These are phyloP conservation scores for Aureobasidium sp. DNA, from an alignment of 2,329 filamentous ascomycete species.

Conservation along the genomic window DNA sequence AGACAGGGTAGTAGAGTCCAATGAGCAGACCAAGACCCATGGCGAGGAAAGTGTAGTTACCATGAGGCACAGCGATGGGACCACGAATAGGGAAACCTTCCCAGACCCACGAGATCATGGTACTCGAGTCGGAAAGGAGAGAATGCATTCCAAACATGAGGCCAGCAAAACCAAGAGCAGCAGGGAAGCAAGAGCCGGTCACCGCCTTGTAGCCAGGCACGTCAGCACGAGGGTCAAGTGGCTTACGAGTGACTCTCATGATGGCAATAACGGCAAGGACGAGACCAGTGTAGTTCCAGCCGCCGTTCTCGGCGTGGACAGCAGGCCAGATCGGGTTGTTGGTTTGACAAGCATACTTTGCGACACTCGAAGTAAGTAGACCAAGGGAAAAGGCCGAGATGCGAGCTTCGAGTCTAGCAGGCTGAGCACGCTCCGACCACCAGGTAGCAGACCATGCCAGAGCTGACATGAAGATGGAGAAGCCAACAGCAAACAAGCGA, in stretches of 20 bases:
- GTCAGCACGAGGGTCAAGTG: conserved; percentile 7
- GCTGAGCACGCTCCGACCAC: conserved; percentile 67
- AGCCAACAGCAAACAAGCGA: conserved; percentile 72
- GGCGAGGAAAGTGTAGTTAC: conserved; percentile 72
- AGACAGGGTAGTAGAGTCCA: conserved; percentile 62
- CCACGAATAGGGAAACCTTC: conserved; percentile 88
- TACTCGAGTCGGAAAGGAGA: conserved; percentile 90
- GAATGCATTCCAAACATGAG: conserved; percentile 87
- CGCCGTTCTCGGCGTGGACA: conserved; percentile 81
- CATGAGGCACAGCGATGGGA: conserved; percentile 81
- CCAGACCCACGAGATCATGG: conserved; percentile 98
- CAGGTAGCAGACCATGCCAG: conserved; percentile 78
- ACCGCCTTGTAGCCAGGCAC: conserved; percentile 7
- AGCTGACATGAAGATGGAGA: conserved; percentile 71
- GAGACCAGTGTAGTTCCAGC: conserved; percentile 81
- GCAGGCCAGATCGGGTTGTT: conserved; percentile 98
- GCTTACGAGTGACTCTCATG: conserved; percentile 14
- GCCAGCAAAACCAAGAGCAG: conserved; percentile 71
- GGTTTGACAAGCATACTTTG: conserved; percentile 87
- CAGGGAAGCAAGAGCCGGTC: conserved; percentile 57
- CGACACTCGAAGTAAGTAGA: conserved; percentile 72
- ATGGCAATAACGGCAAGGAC: conserved; percentile 66
- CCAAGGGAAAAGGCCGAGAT: conserved; percentile 75
- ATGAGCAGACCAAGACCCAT: conserved; percentile 77
- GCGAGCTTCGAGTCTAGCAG: conserved; percentile 68